phyloP scores from a whole-genome alignment of 129 eudicot genomes.

The Silybum marianum region DNA sequence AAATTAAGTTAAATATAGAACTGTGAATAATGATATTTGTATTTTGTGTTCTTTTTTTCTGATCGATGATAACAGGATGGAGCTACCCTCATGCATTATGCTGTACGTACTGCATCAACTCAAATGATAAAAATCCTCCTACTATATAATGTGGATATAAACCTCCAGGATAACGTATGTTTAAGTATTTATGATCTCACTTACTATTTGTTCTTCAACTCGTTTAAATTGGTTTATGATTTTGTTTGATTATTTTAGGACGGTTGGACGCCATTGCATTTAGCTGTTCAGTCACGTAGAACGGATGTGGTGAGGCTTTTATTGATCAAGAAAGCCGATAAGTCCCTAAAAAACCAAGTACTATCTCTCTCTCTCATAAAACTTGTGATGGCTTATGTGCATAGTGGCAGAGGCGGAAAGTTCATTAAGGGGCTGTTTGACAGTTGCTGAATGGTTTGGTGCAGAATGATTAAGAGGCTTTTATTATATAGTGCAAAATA shows the following conservation, averaged over 20 bases:
- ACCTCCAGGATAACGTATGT: conserved; percentile 82
- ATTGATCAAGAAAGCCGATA: conserved; percentile 84
- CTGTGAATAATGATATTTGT: background rate
- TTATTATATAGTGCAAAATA: no score
- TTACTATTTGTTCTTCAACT: conserved; percentile 1
- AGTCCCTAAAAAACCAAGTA: conserved; percentile 70
- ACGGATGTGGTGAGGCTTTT: conserved; percentile 87
- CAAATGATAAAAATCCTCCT: conserved; percentile 83
- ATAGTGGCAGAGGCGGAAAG: background rate
- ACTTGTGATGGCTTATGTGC: background rate
- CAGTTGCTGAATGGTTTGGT: no score
- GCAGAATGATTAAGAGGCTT: no score
- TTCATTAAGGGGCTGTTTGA: no score
- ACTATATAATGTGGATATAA: conserved; percentile 85
- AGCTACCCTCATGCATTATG: conserved; percentile 96
- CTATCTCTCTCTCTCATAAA: conserved; percentile 1
- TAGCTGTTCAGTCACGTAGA: conserved; percentile 93
- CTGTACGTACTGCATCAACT: conserved; percentile 76
- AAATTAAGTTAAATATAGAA: background rate
- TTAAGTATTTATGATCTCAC: background rate
- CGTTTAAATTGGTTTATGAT: background rate
- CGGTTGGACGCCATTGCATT: conserved; percentile 97
- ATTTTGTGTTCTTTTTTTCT: background rate
- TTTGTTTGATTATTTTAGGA: conserved; percentile 47
- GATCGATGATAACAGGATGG: conserved; percentile 61